phyloP scores from a whole-genome alignment of 495 filamentous ascomycete species.

The Tuber aestivum region DNA sequence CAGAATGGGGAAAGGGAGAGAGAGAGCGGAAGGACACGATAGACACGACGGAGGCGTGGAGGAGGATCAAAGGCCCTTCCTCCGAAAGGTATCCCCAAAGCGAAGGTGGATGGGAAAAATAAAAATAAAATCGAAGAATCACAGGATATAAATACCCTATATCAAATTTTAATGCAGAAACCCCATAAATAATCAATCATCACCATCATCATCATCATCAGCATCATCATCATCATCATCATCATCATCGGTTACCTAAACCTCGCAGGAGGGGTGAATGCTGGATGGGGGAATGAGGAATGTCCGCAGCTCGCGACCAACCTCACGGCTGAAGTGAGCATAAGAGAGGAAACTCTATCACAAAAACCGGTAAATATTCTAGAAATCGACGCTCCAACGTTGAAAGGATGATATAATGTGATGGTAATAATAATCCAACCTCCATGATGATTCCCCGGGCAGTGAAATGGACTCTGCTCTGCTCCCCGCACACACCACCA shows the following conservation, averaged over 20 bases:
- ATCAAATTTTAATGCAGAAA: background rate
- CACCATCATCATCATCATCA: too few species aligned
- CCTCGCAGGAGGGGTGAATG: background rate
- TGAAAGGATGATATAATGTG: background rate
- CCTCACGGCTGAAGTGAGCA: background rate
- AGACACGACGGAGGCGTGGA: background rate
- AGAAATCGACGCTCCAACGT: background rate
- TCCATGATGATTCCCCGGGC: background rate
- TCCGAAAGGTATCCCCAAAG: background rate
- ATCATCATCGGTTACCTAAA: conserved; percentile 4
- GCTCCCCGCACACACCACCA: background rate
- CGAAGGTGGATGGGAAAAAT: background rate
- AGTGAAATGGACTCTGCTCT: background rate
- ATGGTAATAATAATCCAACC: background rate
- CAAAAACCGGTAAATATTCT: background rate
- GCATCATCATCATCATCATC: too few species aligned
- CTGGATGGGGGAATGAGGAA: background rate
- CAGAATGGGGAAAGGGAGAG: background rate
- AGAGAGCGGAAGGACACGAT: background rate
- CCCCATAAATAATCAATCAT: too few species aligned
- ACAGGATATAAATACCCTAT: background rate
- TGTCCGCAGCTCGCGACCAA: conserved; percentile 1
- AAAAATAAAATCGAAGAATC: too few species aligned
- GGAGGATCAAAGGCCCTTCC: background rate
- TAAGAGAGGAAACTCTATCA: background rate